These are phyloP conservation scores for Aspergillus haitiensis DNA, from an alignment of 495 filamentous ascomycete species.

Conservation along the genomic window DNA sequence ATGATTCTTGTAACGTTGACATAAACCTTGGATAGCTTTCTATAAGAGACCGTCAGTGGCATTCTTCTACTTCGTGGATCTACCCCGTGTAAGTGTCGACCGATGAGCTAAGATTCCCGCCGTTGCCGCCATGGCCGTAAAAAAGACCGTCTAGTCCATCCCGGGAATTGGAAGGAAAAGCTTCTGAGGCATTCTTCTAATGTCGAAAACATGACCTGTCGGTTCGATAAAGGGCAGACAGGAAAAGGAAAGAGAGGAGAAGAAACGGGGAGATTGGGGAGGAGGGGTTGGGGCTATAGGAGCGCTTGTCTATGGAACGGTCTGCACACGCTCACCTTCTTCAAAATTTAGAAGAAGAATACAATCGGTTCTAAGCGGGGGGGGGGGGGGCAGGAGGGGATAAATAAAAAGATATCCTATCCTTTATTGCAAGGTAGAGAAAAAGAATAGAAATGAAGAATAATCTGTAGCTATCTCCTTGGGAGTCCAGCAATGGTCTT, in stretches of 20 bases:
- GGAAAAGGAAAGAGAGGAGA: not conserved
- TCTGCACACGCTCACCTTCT: constrained; percentile 7
- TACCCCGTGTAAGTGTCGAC: not conserved
- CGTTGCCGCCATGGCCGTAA: constrained; percentile 1
- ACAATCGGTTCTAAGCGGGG: not conserved
- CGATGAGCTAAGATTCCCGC: not conserved
- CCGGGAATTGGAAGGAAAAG: not conserved
- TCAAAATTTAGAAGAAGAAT: not conserved
- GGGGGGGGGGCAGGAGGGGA: too few species aligned
- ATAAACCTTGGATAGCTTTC: constrained; percentile 8
- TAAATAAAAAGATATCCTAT: too few species aligned
- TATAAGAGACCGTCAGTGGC: constrained; percentile 3
- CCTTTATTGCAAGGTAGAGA: not conserved
- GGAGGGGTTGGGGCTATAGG: not conserved
- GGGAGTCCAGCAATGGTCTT: not conserved
- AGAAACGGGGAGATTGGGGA: not conserved
- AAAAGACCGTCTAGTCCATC: not conserved
- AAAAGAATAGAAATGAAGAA: not conserved
- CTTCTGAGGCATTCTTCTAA: not conserved
- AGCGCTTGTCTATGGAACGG: not conserved
- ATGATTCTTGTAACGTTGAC: constrained; percentile 25
- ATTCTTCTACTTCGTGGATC: not conserved
- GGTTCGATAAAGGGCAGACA: not conserved
- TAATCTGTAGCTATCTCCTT: not conserved
- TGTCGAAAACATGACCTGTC: not conserved